Percentiles rank a stretch among this genome's conserved stretches.
Conservation (phyloP, 192 early-diverging fungal genomes). For the Coemansia sp. region DNA sequence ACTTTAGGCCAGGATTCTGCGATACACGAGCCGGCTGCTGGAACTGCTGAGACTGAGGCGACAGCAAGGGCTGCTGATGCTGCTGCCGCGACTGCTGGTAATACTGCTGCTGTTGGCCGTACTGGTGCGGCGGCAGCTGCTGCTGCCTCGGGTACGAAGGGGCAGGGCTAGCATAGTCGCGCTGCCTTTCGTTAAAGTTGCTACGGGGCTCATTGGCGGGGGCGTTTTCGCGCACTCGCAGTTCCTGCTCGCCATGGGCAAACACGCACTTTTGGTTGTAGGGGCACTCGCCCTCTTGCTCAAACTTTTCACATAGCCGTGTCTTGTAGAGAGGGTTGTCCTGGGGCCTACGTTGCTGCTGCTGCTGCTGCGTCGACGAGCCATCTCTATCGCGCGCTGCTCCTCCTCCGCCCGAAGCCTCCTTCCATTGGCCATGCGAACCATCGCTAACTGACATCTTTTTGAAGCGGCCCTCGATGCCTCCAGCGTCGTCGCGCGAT, state of each 20-base stretch:
- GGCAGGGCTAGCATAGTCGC: conserved; percentile 8
- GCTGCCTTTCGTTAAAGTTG: conserved; percentile 12
- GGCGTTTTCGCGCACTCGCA: conserved; percentile 55
- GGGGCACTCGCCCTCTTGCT: conserved; percentile 83
- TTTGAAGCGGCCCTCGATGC: conserved; percentile 26
- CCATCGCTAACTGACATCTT: conserved; percentile 19
- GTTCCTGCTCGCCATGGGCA: conserved; percentile 64
- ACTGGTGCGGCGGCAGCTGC: conserved; percentile 6
- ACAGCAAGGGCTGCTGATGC: conserved; percentile 15
- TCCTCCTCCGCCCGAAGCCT: background rate
- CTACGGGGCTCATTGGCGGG: conserved; percentile 15
- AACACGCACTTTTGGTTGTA: conserved; percentile 94
- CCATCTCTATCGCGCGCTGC: conserved; percentile 7
- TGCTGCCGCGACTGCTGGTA: conserved; percentile 9
- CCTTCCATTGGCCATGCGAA: conserved; percentile 2
- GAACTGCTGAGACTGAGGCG: conserved; percentile 9
- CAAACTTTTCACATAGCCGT: conserved; percentile 79
- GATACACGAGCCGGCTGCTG: conserved; percentile 17
- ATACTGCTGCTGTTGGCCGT: conserved; percentile 1
- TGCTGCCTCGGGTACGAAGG: conserved; percentile 1
- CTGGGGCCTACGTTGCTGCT: conserved; percentile 39
- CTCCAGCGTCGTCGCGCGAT: conserved; percentile 13
- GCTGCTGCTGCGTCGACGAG: conserved; percentile 22
- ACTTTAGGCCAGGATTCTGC: conserved; percentile 34
- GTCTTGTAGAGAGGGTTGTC: conserved; percentile 87